Evolutionary conservation across 768 basidiomycete genomes (phyloP), one percentile per base, ranked within the genome.

Genomic region (Pleurotus citrinopileatus): DNA sequence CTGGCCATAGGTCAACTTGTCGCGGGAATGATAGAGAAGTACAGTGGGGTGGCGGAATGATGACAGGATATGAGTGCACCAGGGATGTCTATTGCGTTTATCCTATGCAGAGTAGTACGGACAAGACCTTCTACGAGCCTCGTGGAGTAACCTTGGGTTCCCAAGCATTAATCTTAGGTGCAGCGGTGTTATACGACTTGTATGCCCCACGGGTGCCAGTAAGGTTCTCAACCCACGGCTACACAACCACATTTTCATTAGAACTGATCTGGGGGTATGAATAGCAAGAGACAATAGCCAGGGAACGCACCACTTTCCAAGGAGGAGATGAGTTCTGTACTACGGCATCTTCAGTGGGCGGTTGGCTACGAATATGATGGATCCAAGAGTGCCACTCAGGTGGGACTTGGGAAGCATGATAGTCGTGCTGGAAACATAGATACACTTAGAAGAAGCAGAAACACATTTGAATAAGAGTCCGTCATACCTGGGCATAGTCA

Each of bases 351-450:
- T 87, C 76, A 1, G 78, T 73, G 0, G 96, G 96, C 3, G 93
- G 81, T 22, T 86, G 82, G 60, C 85, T 81, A 45, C 96, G 89
- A 62, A 96, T 97, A 65, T 97, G 94, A 8, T 80, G 78, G 32
- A 98, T 72, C 95, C 95, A 98, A 3, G 94, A 85, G 73, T 97
- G 96, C 96, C 96, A 98, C 71, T 96, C 94, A 0, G 95, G 82
- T 13, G 94, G 91, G 29, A 97, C 86, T 75, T 99, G 96, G 0
- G 91, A 81, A n/a, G 91, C 92, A 63, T 98, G 89, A 71, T 79
- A 86, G 57, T 94, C 83, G 65, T 94, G 91, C 83, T 91, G 52
- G 38, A 55, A 44, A 13, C 13, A 42, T 25, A 26, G 22, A 29
- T 29, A 34, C 60, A 23, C 53, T 40, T 42, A 37, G 32, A 34